phyloP scores from a whole-genome alignment of 1,139 yeast genomes.

The Diutina mesorugosa region DNA sequence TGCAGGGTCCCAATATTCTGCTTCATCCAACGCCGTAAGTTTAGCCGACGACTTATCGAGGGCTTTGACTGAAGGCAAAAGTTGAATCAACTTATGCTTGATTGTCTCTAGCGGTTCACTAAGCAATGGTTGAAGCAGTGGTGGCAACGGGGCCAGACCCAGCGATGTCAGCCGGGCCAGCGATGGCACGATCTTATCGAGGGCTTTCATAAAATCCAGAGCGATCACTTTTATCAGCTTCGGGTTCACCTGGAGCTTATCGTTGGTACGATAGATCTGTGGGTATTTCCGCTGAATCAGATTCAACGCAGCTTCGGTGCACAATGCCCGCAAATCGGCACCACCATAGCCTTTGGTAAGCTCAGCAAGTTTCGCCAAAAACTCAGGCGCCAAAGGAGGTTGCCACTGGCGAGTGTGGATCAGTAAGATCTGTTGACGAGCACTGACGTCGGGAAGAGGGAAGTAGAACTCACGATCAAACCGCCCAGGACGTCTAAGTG shows the following conservation, averaged over 20 bases:
- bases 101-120: slow-evolving; percentile 34
- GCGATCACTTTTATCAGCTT: slow-evolving; percentile 64
- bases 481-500: slow-evolving; percentile 92
- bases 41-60: slow-evolving; percentile 19
- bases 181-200: slow-evolving; percentile 84
- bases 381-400: slow-evolving; percentile 48
- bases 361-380: slow-evolving; percentile 57
- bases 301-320: slow-evolving; percentile 90
- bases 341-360: slow-evolving; percentile 97
- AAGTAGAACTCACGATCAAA: slow-evolving; percentile 95
- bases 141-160: slow-evolving; percentile 71
- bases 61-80: slow-evolving; percentile 43
- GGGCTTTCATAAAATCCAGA: slow-evolving; percentile 74
- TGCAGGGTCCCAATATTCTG: slow-evolving; percentile 49
- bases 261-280: slow-evolving; percentile 71
- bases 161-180: slow-evolving; percentile 77
- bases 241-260: slow-evolving; percentile 66
- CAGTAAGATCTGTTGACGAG: slow-evolving; percentile 64
- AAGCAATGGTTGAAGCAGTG: slow-evolving; percentile 52
- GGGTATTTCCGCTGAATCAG: slow-evolving; percentile 90
- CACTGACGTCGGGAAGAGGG: slow-evolving; percentile 77
- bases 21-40: slow-evolving; percentile 57
- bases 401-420: slow-evolving; percentile 89
- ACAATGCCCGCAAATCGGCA: slow-evolving; percentile 87
- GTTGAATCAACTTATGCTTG: slow-evolving; percentile 33